These are phyloP conservation scores for Mycena sp. DNA, from an alignment of 1,284 basidiomycete species.

Conservation along the genomic window DNA sequence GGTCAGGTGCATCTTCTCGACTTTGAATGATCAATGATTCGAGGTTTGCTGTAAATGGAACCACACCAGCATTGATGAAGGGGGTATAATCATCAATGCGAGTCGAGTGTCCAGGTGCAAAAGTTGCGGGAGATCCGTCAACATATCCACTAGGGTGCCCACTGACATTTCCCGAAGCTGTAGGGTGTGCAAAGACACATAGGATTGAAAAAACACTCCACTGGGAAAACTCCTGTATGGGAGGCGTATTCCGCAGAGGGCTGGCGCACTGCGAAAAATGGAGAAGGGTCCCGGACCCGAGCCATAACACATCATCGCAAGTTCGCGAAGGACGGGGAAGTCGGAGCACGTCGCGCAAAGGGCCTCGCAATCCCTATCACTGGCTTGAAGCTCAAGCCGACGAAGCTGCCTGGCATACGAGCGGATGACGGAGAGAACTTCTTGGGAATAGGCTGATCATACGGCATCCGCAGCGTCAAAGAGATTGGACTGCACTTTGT, in stretches of 20 bases:
- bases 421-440: too few relatives aligned
- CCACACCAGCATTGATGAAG: background rate
- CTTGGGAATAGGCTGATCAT: too few relatives aligned
- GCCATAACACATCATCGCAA: background rate
- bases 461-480: too few relatives aligned
- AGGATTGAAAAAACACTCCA: background rate
- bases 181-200: background rate
- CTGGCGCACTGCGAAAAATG: background rate
- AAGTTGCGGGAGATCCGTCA: too few relatives aligned
- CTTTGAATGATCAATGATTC: background rate
- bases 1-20: too few relatives aligned
- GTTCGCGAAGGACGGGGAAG: constrained; percentile 3
- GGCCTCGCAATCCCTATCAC: too few relatives aligned
- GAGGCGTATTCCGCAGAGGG: background rate
- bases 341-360: background rate
- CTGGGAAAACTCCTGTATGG: background rate
- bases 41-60: background rate
- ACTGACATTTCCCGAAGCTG: background rate
- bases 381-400: too few relatives aligned
- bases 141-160: too few relatives aligned
- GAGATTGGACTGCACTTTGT: too few relatives aligned
- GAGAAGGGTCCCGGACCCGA: background rate
- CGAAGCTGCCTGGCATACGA: too few relatives aligned
- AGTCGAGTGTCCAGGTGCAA: constrained; percentile 1
- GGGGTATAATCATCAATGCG: background rate